These are phyloP conservation scores for Podaxis rugospora DNA, from an alignment of 768 basidiomycete species.

Conservation along the genomic window DNA sequence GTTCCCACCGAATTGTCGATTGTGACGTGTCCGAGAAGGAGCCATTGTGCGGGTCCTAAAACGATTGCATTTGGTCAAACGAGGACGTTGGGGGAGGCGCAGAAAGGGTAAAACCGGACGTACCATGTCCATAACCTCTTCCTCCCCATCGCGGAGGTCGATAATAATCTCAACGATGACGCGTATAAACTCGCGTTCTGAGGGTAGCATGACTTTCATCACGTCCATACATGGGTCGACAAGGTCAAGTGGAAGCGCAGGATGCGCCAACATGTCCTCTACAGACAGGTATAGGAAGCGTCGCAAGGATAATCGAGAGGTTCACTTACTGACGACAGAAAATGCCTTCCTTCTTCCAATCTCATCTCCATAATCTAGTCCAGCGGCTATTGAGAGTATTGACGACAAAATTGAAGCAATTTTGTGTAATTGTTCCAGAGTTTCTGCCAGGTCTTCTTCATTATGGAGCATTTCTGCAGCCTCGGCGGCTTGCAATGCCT, in stretches of 20 bases:
- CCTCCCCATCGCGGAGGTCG: constrained; percentile 30
- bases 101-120: neutral
- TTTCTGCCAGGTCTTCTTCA: constrained; percentile 41
- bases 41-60: constrained; percentile 1
- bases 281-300: neutral
- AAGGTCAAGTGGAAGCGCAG: constrained; percentile 71
- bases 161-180: constrained; percentile 33
- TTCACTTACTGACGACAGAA: constrained; percentile 74
- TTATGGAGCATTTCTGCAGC: constrained; percentile 30
- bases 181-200: constrained; percentile 54
- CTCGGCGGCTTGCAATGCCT: constrained; percentile 36
- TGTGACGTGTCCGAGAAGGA: constrained; percentile 17
- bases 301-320: neutral
- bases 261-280: constrained; percentile 89
- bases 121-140: constrained; percentile 19
- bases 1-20: constrained; percentile 24
- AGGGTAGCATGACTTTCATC: constrained; percentile 73
- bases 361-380: constrained; percentile 91
- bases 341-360: constrained; percentile 92
- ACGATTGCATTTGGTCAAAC: neutral
- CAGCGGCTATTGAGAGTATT: constrained; percentile 74
- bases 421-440: constrained; percentile 58
- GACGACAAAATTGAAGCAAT: constrained; percentile 76
- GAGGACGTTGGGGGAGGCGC: neutral
- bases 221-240: constrained; percentile 84